These are phyloP conservation scores for Passiflora organensis DNA, from an alignment of 345 rosid genomes.

Conservation along the genomic window DNA sequence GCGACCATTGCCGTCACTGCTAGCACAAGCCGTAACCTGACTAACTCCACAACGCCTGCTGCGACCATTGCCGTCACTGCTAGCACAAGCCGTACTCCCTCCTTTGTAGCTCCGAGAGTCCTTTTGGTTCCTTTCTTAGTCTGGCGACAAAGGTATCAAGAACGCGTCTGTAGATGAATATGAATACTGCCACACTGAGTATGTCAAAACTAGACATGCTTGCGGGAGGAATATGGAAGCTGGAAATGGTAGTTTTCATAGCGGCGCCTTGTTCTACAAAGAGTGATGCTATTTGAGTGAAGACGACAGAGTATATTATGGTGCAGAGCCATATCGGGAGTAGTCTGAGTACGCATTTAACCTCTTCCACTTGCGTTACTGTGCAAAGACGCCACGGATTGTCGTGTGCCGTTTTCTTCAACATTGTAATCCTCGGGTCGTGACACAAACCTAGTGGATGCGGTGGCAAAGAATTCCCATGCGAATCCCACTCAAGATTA, in stretches of 20 bases:
- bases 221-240: background rate
- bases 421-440: background rate
- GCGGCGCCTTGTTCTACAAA: background rate
- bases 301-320: background rate
- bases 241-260: background rate
- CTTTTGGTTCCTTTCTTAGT: no score
- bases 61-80: constrained; percentile 23
- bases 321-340: background rate
- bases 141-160: background rate
- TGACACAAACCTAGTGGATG: constrained; percentile 19
- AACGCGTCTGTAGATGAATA: background rate
- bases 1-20: no score
- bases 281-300: background rate
- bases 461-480: constrained; percentile 6
- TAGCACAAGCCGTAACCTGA: no score
- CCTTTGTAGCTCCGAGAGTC: no score
- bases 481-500: constrained; percentile 15
- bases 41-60: constrained; percentile 24
- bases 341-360: no score
- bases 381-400: constrained; percentile 20
- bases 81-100: constrained; percentile 25
- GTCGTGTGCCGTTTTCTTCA: constrained; percentile 15
- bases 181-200: background rate
- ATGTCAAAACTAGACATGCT: background rate
- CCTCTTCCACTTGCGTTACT: no score